phyloP scores from a whole-genome alignment of 768 basidiomycete species.

The Hericium erinaceus region DNA sequence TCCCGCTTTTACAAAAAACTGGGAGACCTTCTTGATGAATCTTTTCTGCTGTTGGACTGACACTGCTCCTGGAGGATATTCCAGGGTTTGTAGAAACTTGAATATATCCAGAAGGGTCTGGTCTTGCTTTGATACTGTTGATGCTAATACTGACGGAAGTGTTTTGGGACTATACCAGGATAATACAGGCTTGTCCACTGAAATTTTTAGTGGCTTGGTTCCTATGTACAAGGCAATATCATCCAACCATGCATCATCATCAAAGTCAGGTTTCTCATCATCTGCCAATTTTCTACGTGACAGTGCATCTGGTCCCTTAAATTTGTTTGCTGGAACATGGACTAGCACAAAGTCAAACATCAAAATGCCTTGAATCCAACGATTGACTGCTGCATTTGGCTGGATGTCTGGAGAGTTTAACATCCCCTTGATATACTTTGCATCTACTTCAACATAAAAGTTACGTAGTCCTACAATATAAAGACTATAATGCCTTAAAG shows the following conservation, averaged over 20 bases:
- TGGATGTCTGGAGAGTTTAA: no score
- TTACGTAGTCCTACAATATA: constrained; percentile 24
- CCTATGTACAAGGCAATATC: no score
- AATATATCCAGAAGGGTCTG: background rate
- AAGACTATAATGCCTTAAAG: constrained; percentile 5
- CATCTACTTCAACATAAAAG: no score
- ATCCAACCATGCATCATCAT: no score
- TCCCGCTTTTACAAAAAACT: background rate
- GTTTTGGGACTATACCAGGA: no score
- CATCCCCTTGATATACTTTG: no score
- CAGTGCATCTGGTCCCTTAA: constrained; percentile 22
- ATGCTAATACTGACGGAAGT: background rate
- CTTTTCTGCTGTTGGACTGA: background rate
- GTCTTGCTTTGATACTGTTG: background rate
- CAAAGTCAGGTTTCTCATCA: background rate
- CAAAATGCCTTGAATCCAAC: no score
- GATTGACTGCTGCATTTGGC: no score
- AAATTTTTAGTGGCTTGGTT: no score
- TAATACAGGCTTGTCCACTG: no score
- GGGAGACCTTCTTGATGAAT: background rate
- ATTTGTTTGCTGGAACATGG: constrained; percentile 24
- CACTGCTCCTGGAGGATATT: background rate
- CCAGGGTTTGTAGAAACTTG: background rate
- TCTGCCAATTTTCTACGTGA: constrained; percentile 10
- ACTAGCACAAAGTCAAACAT: constrained; percentile 26